Base-by-base conservation (phyloP, 345 rosid genomes). In the Adansonia digitata region DNA sequence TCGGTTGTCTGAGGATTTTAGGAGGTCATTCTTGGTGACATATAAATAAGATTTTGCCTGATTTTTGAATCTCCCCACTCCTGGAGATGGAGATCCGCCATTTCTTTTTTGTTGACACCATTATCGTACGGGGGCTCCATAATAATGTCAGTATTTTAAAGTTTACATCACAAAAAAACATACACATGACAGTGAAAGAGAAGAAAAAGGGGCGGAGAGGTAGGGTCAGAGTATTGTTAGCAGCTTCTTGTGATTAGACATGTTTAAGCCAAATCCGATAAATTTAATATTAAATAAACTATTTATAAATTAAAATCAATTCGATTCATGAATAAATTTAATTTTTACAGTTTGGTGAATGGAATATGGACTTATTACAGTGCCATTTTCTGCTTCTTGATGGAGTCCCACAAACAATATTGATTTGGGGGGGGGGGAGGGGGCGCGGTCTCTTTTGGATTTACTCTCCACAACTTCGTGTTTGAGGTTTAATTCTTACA, bases 21-120 rank as follows among this genome's bases (percentile, higher is more conserved):
- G 63, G 77, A 78, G 80, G 73, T 24, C 42, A 79, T 75, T 77
- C 81, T 79, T 74, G 81, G 73, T 34, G 72, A 45, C 45, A 45
- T 45, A 61, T 18, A n/a, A n/a, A n/a, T 42, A 51, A 42, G 67
- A 63, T 66, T 78, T 75, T 72, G 71, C 74, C 65, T 79, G 78
- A 79, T 73, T 81, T 75, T 77, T 82, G 78, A 84, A 75, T 72
- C 73, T 79, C 67, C 72, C 74, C 66, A 71, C 40, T 73, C 81
- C 46, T 77, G 76, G 85, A 83, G 87, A 85, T 77, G 76, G 85
- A 83, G 87, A 85, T 86, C 87, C 85, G 78, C 66, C 83, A 79
- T 77, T 80, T 75, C 34, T 76, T 69, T 73, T 78, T 82, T 83
- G 75, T 82, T 76, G 88, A 85, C 86, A 82, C 60, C 77, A 71